phyloP scores from a whole-genome alignment of 2,329 filamentous ascomycete genomes.

The Aspergillus pseudoterreus region DNA sequence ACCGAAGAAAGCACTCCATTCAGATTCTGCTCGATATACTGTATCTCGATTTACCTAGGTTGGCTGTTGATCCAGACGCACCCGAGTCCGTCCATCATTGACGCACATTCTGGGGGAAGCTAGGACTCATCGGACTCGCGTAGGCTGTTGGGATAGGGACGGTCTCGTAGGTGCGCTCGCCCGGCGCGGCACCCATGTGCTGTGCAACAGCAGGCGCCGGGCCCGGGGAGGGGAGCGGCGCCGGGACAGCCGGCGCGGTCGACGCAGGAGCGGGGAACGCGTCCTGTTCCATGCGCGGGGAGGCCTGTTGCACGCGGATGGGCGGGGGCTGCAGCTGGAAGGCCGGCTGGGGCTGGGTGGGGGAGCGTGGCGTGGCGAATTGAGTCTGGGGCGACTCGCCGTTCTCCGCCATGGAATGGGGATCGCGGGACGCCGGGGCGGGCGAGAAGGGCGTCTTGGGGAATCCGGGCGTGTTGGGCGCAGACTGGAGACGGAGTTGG shows the following conservation, averaged over 20 bases:
- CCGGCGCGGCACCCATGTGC: conserved; percentile 67
- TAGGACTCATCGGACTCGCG: conserved; percentile 47
- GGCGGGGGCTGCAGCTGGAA: conserved; percentile 89
- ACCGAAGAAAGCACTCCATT: background rate
- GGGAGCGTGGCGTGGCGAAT: conserved; percentile 61
- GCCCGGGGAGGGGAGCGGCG: conserved; percentile 11
- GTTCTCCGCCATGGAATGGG: conserved; percentile 50
- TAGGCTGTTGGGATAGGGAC: conserved; percentile 91
- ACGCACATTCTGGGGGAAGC: conserved; percentile 29
- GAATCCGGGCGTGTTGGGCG: conserved; percentile 91
- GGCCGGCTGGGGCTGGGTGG: conserved; percentile 54
- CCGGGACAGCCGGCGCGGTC: conserved; percentile 30
- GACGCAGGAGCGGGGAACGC: conserved; percentile 54
- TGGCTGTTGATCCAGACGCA: background rate
- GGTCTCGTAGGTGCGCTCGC: conserved; percentile 78
- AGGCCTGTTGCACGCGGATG: conserved; percentile 70
- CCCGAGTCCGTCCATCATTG: conserved; percentile 11
- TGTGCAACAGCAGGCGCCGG: conserved; percentile 49
- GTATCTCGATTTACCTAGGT: background rate
- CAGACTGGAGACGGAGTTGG: conserved; percentile 77
- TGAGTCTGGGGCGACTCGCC: conserved; percentile 49
- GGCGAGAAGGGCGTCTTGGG: conserved; percentile 49
- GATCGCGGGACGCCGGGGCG: conserved; percentile 38
- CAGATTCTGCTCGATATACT: background rate
- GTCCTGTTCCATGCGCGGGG: conserved; percentile 63